Conservation (phyloP, 768 basidiomycete genomes). For the Collybia nuda region DNA sequence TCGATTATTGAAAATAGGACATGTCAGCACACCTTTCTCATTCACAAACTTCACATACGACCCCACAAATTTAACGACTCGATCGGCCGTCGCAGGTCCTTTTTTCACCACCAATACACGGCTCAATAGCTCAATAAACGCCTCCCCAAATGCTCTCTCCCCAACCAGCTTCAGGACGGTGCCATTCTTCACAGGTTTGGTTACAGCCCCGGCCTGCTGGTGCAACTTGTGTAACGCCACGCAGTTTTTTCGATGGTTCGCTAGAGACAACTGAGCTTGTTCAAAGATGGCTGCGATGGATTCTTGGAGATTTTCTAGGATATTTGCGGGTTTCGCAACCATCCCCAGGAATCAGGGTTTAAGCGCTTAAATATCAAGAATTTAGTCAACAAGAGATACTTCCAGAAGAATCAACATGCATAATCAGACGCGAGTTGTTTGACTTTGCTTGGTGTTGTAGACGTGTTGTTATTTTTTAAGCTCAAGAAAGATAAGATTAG, state of each 20-base stretch:
- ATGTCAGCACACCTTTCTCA: conserved; percentile 65
- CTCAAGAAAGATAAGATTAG: conserved; percentile 3
- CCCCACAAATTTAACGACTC: conserved; percentile 83
- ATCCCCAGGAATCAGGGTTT: conserved; percentile 13
- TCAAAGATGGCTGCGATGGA: conserved; percentile 55
- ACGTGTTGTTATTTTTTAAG: conserved; percentile 18
- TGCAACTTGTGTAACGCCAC: conserved; percentile 87
- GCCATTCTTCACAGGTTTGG: conserved; percentile 50
- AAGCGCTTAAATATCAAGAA: background rate
- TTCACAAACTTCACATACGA: conserved; percentile 80
- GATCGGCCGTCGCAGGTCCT: conserved; percentile 77
- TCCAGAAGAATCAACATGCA: conserved; percentile 6
- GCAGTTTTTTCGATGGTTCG: conserved; percentile 93
- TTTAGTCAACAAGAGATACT: conserved; percentile 1
- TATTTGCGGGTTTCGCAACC: conserved; percentile 18
- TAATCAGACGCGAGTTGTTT: conserved; percentile 12
- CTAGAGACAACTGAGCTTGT: conserved; percentile 75
- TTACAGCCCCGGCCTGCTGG: conserved; percentile 55
- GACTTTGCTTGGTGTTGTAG: conserved; percentile 12
- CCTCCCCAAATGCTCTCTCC: conserved; percentile 76
- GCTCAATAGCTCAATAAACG: conserved; percentile 71
- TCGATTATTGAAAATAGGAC: background rate
- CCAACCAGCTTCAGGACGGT: conserved; percentile 56
- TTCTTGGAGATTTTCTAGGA: conserved; percentile 32
- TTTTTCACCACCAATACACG: conserved; percentile 83